These are phyloP conservation scores for Gonapodya prolifera DNA, from an alignment of 192 early-diverging fungal species.

Conservation along the genomic window DNA sequence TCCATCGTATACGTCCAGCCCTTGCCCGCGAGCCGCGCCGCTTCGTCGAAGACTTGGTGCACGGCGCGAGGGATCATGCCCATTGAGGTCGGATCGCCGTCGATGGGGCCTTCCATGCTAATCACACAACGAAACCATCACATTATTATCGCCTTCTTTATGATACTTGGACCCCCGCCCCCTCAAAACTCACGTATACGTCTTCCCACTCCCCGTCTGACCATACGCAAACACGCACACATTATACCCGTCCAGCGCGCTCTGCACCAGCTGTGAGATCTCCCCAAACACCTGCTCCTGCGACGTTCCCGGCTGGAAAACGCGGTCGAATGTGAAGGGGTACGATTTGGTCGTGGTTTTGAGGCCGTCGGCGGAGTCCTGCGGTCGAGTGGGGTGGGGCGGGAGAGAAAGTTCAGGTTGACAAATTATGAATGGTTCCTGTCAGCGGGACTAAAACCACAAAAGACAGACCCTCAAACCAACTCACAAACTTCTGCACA, in stretches of 20 bases:
- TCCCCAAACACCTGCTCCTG: conserved; percentile 85
- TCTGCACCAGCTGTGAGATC: conserved; percentile 92
- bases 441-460: too few species aligned
- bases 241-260: conserved; percentile 93
- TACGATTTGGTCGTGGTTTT: conserved; percentile 45
- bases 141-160: too few species aligned
- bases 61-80: conserved; percentile 93
- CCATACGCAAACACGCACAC: conserved; percentile 99
- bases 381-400: too few species aligned
- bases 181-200: conserved; percentile 51
- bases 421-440: too few species aligned
- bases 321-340: conserved; percentile 74
- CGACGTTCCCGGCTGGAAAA: conserved; percentile 53
- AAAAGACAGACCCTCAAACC: too few species aligned
- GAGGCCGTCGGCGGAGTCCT: conserved; percentile 28
- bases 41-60: conserved; percentile 62
- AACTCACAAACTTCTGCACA: too few species aligned
- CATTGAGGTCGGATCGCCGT: neutral
- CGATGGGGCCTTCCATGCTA: neutral
- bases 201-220: conserved; percentile 96
- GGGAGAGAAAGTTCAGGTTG: too few species aligned
- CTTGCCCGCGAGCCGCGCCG: conserved; percentile 22
- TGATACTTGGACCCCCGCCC: too few species aligned
- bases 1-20: conserved; percentile 82
- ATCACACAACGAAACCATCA: too few species aligned